Evolutionary conservation across 2,329 filamentous ascomycete genomes (phyloP).

Genomic region (Aotearoamyces nothofagi): DNA sequence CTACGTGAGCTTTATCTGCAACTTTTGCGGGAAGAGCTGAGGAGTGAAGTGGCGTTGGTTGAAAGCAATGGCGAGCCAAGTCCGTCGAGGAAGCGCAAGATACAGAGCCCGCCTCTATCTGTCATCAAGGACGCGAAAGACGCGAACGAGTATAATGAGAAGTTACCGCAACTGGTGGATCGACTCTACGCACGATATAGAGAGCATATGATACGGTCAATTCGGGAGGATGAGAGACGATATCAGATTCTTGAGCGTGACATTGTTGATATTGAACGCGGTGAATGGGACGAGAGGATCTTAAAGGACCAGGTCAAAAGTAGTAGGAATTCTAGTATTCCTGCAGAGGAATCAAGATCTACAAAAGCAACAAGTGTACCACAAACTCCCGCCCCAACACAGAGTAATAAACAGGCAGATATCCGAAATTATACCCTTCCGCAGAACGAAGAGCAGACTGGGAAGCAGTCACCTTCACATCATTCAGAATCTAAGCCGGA

Average conservation of each 20-base stretch:
- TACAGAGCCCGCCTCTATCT: constrained; percentile 46
- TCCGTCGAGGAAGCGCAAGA: constrained; percentile 60
- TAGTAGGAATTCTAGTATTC: constrained; percentile 6
- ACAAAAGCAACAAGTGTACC: constrained; percentile 2
- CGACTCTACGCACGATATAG: constrained; percentile 65
- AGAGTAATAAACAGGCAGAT: background rate
- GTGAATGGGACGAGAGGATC: constrained; percentile 31
- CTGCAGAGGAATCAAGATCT: constrained; percentile 1
- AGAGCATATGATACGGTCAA: constrained; percentile 50
- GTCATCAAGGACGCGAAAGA: constrained; percentile 55
- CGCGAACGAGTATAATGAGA: constrained; percentile 45
- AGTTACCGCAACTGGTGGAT: constrained; percentile 55
- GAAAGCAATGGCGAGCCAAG: constrained; percentile 29
- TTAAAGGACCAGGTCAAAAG: constrained; percentile 7
- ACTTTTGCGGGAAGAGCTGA: constrained; percentile 60
- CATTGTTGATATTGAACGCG: constrained; percentile 51
- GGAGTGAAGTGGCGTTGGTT: constrained; percentile 26
- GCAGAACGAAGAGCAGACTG: constrained; percentile 5
- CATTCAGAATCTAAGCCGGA: constrained; percentile 8
- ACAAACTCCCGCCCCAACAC: background rate
- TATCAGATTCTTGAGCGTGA: constrained; percentile 51
- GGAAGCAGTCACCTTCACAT: constrained; percentile 8
- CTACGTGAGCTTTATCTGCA: constrained; percentile 66
- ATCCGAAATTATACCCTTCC: background rate
- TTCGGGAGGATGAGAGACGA: constrained; percentile 58